phyloP scores from a whole-genome alignment of 2,329 filamentous ascomycete genomes.

The Aphanoascus verrucosus region DNA sequence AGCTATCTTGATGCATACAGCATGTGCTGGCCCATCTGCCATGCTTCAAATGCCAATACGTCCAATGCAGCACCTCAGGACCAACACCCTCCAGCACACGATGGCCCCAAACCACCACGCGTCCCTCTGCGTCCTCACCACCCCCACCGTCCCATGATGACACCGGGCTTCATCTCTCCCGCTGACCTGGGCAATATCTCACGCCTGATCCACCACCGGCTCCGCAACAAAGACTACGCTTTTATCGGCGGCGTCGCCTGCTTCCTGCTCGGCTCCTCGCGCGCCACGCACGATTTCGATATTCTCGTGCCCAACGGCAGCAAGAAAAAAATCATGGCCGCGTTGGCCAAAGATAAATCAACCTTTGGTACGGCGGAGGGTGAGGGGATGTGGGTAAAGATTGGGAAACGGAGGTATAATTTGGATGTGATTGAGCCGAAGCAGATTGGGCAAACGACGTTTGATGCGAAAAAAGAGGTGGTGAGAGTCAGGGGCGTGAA shows the following conservation, averaged over 20 bases:
- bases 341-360: not conserved
- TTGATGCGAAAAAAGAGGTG: not conserved
- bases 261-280: not conserved
- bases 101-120: not conserved
- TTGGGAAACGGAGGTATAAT: not conserved
- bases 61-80: no score
- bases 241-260: not conserved
- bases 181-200: not conserved
- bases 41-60: no score
- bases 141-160: not conserved
- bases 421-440: not conserved
- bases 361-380: not conserved
- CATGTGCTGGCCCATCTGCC: no score
- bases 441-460: not conserved
- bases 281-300: not conserved
- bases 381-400: not conserved
- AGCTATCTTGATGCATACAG: no score
- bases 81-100: no score
- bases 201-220: not conserved
- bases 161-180: not conserved
- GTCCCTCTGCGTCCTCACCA: not conserved
- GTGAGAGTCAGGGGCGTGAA: not conserved
- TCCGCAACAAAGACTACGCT: not conserved
- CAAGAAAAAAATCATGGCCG: not conserved
- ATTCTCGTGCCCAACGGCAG: not conserved